Evolutionary conservation across 768 basidiomycete genomes (phyloP), one percentile per base, ranked within the genome.

Genomic region (Trametes villosa): DNA sequence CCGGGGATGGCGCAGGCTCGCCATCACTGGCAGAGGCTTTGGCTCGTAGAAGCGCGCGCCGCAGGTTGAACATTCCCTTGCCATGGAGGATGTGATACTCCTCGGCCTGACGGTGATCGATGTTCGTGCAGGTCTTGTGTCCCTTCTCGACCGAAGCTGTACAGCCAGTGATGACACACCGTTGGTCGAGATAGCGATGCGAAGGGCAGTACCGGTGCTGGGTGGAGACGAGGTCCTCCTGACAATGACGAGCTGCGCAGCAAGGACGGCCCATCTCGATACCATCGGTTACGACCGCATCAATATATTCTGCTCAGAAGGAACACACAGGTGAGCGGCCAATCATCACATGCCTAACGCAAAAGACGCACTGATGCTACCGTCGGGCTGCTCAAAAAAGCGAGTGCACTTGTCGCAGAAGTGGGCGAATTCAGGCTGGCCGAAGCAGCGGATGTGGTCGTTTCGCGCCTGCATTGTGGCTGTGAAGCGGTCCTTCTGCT

Each of bases 391-490:
- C 9, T 22, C 6, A 26, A 11, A 45, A 4, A 7, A 3, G 7
- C 44, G 44, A 26, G 5, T 4, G 15, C 44, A 45, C 15, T 45
- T 45, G 24, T 22, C 24, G 24, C 44, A 45, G 29, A 13, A 65
- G 60, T 74, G 74, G 2, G 4, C 20, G 3, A 71, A 59, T 22
- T 73, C 71, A 17, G 65, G 64, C 31, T 74, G 72, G 0, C 73
- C 73, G 30, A 64, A 30, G 3, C 61, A 24, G 9, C 69, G 53
- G 2, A 75, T 72, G 1, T 57, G 51, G 0, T 38, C 4, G 44
- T 74, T 77, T 0, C 73, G 57, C 3, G 52, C 65, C 11, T 60
- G 42, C 65, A 75, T 75, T 3, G 69, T 71, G 0, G 24, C 60
- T 15, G 53, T 67, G 61, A 75, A 75, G 0, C 70, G 60, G 27